These are phyloP conservation scores for Tricholoma furcatifolium DNA, from an alignment of 768 basidiomycete genomes.

Conservation along the genomic window DNA sequence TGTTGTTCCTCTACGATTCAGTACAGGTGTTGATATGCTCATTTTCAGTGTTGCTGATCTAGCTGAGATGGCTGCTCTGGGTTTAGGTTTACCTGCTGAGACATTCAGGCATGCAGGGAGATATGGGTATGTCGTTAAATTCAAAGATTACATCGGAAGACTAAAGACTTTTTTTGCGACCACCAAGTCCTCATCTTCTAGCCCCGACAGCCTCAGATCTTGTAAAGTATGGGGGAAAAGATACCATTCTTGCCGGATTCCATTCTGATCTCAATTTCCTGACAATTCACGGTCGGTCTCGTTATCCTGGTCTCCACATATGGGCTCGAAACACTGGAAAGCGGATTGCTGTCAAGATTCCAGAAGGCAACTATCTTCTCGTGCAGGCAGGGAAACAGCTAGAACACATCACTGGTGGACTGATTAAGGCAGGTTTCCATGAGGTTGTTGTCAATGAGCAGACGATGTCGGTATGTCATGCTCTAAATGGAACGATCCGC, in stretches of 20 bases:
- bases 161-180: too few species aligned
- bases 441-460: slow-evolving; percentile 89
- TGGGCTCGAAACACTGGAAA: slow-evolving; percentile 96
- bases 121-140: slow-evolving; percentile 63
- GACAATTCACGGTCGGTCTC: slow-evolving; percentile 85
- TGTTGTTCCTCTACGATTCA: slow-evolving; percentile 23
- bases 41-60: slow-evolving; percentile 71
- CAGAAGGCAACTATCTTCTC: slow-evolving; percentile 75
- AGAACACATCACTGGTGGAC: slow-evolving; percentile 79
- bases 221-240: slow-evolving; percentile 67
- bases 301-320: slow-evolving; percentile 86
- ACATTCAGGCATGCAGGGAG: slow-evolving; percentile 75
- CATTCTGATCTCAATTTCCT: slow-evolving; percentile 94
- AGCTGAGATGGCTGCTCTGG: slow-evolving; percentile 86
- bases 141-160: too few species aligned
- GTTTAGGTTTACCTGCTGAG: slow-evolving; percentile 70
- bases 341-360: slow-evolving; percentile 85
- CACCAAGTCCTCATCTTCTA: slow-evolving; percentile 78
- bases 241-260: slow-evolving; percentile 91
- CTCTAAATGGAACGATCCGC: not conserved
- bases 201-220: slow-evolving; percentile 95
- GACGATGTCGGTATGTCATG: slow-evolving; percentile 60
- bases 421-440: slow-evolving; percentile 92
- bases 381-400: slow-evolving; percentile 97
- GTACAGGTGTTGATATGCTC: slow-evolving; percentile 1